Conservation (phyloP, 306 rosid genomes). For the Carpinus fangiana region DNA sequence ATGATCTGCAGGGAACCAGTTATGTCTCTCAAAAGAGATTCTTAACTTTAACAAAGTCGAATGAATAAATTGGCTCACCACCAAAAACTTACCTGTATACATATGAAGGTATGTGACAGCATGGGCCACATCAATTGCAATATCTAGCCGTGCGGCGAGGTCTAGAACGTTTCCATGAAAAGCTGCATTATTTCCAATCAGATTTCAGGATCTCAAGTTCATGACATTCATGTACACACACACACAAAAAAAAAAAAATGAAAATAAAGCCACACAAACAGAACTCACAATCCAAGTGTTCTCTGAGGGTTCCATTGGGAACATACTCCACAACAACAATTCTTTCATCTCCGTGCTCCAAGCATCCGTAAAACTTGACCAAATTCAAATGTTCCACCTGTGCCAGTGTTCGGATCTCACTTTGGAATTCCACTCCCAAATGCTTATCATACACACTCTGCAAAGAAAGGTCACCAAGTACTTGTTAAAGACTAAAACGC, state of each 20-base stretch:
- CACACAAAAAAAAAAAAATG: neutral
- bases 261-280: slow-evolving; percentile 1
- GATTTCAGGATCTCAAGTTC: slow-evolving; percentile 24
- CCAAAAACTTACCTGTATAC: slow-evolving; percentile 65
- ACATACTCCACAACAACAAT: slow-evolving; percentile 84
- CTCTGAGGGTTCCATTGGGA: slow-evolving; percentile 89
- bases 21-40: slow-evolving; percentile 27
- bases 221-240: slow-evolving; percentile 11
- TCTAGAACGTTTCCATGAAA: slow-evolving; percentile 63
- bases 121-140: slow-evolving; percentile 95
- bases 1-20: slow-evolving; percentile 60
- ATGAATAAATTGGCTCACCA: slow-evolving; percentile 17
- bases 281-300: slow-evolving; percentile 91
- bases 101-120: slow-evolving; percentile 95
- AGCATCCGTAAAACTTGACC: slow-evolving; percentile 77
- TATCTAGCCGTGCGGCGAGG: slow-evolving; percentile 72
- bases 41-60: slow-evolving; percentile 7
- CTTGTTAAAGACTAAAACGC: slow-evolving; percentile 13
- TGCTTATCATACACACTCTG: slow-evolving; percentile 78
- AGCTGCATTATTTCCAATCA: slow-evolving; percentile 53
- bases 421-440: slow-evolving; percentile 77
- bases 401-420: slow-evolving; percentile 83
- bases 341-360: slow-evolving; percentile 76
- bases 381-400: slow-evolving; percentile 84
- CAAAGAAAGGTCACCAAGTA: slow-evolving; percentile 29